phyloP scores from a whole-genome alignment of 2,329 filamentous ascomycete species.

The Aspergillus chevalieri region DNA sequence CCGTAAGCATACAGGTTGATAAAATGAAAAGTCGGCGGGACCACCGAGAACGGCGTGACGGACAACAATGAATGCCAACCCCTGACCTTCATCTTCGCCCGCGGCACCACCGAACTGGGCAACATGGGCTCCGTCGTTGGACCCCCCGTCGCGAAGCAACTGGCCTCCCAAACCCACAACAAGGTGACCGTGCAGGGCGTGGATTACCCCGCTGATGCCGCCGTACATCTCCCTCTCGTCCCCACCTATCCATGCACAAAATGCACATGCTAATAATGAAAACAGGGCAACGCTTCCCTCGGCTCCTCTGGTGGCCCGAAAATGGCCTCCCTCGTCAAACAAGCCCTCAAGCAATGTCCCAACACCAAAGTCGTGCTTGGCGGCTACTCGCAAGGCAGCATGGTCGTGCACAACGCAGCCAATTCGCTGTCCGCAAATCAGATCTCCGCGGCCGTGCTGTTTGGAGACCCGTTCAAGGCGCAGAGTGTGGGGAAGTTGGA shows the following conservation, averaged over 20 bases:
- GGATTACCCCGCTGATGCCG: constrained; percentile 23
- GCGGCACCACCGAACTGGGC: constrained; percentile 37
- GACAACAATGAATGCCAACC: constrained; percentile 35
- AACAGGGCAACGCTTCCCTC: constrained; percentile 21
- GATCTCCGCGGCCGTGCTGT: constrained; percentile 38
- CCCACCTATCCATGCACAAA: background rate
- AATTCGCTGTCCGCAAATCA: constrained; percentile 25
- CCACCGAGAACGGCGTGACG: constrained; percentile 34
- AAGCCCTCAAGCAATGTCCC: constrained; percentile 25
- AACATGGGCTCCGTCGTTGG: constrained; percentile 40
- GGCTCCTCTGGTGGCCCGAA: constrained; percentile 23
- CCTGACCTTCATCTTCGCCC: constrained; percentile 40
- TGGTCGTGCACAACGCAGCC: constrained; percentile 30
- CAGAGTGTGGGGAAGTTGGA: constrained; percentile 36
- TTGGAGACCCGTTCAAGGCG: constrained; percentile 42
- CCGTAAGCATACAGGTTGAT: background rate
- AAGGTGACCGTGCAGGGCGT: constrained; percentile 29
- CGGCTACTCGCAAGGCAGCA: constrained; percentile 31
- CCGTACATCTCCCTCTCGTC: constrained; percentile 6
- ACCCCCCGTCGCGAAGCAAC: constrained; percentile 25
- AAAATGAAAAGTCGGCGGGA: constrained; percentile 1
- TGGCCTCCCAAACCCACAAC: constrained; percentile 18
- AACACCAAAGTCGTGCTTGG: constrained; percentile 28
- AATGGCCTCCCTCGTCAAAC: constrained; percentile 25
- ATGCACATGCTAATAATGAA: background rate